phyloP scores from a whole-genome alignment of 73 alveolate genomes.

The Uronychia setigera region DNA sequence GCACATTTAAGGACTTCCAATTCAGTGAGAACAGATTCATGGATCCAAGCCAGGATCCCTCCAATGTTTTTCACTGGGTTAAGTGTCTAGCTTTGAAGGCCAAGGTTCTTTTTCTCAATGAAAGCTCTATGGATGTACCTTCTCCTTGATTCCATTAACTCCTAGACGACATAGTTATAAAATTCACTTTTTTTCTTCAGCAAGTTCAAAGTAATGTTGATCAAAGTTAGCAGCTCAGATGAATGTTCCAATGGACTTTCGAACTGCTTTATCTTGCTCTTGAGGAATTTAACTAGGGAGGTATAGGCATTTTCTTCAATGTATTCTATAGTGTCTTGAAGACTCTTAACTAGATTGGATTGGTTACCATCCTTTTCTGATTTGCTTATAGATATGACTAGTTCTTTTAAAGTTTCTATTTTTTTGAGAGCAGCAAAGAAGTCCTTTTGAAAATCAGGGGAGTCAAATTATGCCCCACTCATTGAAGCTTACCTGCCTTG shows the following conservation, averaged over 20 bases:
- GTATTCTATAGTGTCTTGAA: constrained; percentile 31
- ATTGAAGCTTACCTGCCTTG: no score
- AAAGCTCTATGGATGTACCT: constrained; percentile 30
- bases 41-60: constrained; percentile 57
- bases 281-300: constrained; percentile 36
- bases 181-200: constrained; percentile 42
- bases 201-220: constrained; percentile 44
- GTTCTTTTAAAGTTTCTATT: no score
- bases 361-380: no score
- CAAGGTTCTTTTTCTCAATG: constrained; percentile 24
- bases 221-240: constrained; percentile 40
- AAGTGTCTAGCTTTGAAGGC: constrained; percentile 2
- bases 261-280: constrained; percentile 31
- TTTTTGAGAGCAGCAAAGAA: no score
- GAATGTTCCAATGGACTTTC: constrained; percentile 53
- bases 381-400: no score
- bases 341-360: constrained; percentile 20
- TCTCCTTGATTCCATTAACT: constrained; percentile 28
- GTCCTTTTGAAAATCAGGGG: no score
- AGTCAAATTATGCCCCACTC: no score
- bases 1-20: constrained; percentile 43
- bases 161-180: constrained; percentile 49
- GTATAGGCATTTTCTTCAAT: constrained; percentile 50
- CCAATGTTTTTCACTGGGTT: constrained; percentile 32
- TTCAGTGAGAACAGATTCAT: constrained; percentile 47